These are phyloP conservation scores for Epichloe aotearoae DNA, from an alignment of 2,329 filamentous ascomycete genomes.

Conservation along the genomic window DNA sequence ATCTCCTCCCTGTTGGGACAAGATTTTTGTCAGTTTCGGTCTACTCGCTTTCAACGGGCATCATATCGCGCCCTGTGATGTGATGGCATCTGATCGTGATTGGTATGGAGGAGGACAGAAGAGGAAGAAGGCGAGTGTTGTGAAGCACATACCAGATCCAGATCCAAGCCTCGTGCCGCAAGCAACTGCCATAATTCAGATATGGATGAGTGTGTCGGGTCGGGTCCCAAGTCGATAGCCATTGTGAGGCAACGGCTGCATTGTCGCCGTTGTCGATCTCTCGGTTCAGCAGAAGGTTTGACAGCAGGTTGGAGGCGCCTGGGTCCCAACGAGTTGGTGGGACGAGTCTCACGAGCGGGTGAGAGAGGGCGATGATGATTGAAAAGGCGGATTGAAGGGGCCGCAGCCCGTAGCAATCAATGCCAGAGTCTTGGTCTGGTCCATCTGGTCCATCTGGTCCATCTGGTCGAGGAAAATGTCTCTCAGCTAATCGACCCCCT, in stretches of 20 bases:
- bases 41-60: neutral
- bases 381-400: too few relatives aligned
- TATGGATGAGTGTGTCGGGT: neutral
- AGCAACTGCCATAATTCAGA: slow-evolving; percentile 2
- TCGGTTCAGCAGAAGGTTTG: neutral
- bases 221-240: neutral
- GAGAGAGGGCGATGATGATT: too few relatives aligned
- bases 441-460: too few relatives aligned
- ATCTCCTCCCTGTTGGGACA: slow-evolving; percentile 1
- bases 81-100: neutral
- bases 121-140: neutral
- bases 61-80: neutral
- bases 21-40: neutral
- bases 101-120: too few relatives aligned
- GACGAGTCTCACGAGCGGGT: too few relatives aligned
- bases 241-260: slow-evolving; percentile 5
- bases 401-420: too few relatives aligned
- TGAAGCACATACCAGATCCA: slow-evolving; percentile 4
- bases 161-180: slow-evolving; percentile 1
- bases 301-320: neutral
- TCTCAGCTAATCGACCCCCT: too few relatives aligned
- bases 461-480: too few relatives aligned
- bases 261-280: neutral
- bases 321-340: too few relatives aligned
- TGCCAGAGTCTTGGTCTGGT: too few relatives aligned